Evolutionary conservation across 1,139 yeast species (phyloP), one percentile per base, ranked within the genome.

Genomic region (Geotrichum siamense): DNA sequence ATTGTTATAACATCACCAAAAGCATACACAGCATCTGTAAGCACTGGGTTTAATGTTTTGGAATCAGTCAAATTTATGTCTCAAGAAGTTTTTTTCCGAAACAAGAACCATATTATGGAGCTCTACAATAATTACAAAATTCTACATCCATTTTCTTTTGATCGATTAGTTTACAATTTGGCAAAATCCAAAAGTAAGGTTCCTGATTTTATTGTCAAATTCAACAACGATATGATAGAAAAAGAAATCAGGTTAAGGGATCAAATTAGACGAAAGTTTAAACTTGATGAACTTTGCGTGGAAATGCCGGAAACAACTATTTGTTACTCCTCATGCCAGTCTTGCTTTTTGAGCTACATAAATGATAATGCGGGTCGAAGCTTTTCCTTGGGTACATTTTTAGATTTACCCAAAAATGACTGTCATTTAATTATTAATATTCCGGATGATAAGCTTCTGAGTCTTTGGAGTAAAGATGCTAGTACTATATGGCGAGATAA

Each of bases 51-150:
- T 58, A 82, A 82, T 57, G 63, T 84, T 51, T 84, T 84, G 34
- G 94, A 84, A 54, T 79, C 86, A 1, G 93, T 84, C 3, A 82
- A 82, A 55, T 79, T 82, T 60, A 82, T 81, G 17, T 82, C 78
- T 45, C 37, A 37, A 12, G 81, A 80, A 45, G 84, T 94, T 94
- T 53, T 62, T 12, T 54, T 58, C 9, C 55, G 54, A 44, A 66
- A 19, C 5, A 9, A 66, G 8, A 43, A 47, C 20, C 55, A 56
- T 22, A 57, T 67, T 25, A 49, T 51, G 2, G 53, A 52, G 4
- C 42, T 61, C 3, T 65, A 63, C 48, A 53, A 53, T 16, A 35
- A 49, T 30, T 50, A 53, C 32, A 44, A 53, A 3, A 52, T 55
- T 20, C 54, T 53, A 15, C 66, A 68, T 2, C 68, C 65, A 5